Percentiles rank a stretch among this genome's conserved stretches.
Conservation (phyloP, 1,284 basidiomycete genomes). For the Leccinum angustisporum region DNA sequence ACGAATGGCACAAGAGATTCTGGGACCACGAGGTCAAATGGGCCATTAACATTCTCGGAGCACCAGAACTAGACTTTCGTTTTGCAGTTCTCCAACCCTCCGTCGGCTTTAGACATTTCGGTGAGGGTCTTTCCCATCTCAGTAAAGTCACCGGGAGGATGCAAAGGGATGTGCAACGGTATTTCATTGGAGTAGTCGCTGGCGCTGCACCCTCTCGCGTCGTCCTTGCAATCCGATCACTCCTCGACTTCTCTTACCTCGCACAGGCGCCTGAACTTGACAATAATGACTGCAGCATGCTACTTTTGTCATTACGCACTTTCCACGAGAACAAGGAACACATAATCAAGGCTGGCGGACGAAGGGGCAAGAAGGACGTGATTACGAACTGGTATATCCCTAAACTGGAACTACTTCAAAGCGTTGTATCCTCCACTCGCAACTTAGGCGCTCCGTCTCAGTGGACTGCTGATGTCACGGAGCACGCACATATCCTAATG, state of each 20-base stretch:
- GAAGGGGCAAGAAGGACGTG: too few relatives aligned
- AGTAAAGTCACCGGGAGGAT: neutral
- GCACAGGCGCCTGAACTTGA: neutral
- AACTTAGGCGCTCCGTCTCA: too few relatives aligned
- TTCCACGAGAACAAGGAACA: neutral
- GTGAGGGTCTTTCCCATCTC: neutral
- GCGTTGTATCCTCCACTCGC: too few relatives aligned
- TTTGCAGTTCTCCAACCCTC: neutral
- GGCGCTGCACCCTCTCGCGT: neutral
- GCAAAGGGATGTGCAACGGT: neutral
- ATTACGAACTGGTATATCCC: too few relatives aligned
- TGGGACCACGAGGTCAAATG: too few relatives aligned
- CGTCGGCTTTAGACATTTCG: neutral
- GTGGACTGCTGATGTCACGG: too few relatives aligned
- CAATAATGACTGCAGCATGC: too few relatives aligned
- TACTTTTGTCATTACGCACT: neutral
- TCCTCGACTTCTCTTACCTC: neutral
- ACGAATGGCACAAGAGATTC: too few relatives aligned
- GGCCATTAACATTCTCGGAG: too few relatives aligned
- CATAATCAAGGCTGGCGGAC: neutral
- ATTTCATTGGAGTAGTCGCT: neutral
- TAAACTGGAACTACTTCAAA: neutral
- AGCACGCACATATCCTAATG: too few relatives aligned
- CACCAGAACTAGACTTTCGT: neutral
- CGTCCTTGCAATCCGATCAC: neutral